Base-by-base conservation (phyloP, 352 stramenopile genomes). In the Phytophthora agathidicida region DNA sequence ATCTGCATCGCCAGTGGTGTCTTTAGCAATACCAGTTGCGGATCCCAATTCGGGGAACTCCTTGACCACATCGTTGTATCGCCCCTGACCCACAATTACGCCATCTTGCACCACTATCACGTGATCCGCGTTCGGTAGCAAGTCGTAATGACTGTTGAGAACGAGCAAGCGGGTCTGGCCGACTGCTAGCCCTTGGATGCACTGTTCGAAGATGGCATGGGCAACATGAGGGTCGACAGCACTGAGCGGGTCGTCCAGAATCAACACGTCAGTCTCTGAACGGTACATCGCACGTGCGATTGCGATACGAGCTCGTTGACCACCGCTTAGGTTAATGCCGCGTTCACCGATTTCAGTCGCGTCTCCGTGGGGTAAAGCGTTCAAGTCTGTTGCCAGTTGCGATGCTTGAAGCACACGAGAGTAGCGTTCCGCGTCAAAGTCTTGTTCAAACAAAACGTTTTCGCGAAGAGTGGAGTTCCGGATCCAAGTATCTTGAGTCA, bases 151-250 rank as follows among this genome's bases (percentile, higher is more conserved):
- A 31, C 84, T 83, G 68, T 98, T 97, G 3, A 96, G 96, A 6
- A 97, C 94, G 10, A 98, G 69, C 36, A 98, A 51, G 3, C 97
- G 80, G 13, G 86, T 96, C 55, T 83, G 82, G 28, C 32, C 50
- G 8, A 77, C 27, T n/a, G 73, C 70, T 10, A 98, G 53, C 0
- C 48, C 62, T 17, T 69, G 33, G 26, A 98, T 86, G 44, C 89
- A 96, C 20, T 98, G 56, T 8, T 87, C 52, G 61, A 98, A 98
- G 16, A 99, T 68, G 49, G 96, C 83, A 47, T 93, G 87, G 1
- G 88, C 96, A 9, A 99, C 96, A 65, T 99, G 93, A 22, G 88
- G 86, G 60, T 99, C 96, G 1, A 99, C 87, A 6, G 96, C 96
- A 52, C 80, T 89, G 7, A 99, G 60, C n/a, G 91, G 85, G 55